phyloP scores from a whole-genome alignment of 225 moss, liverwort and hornwort species.

The Pseudoscleropodium purum region DNA sequence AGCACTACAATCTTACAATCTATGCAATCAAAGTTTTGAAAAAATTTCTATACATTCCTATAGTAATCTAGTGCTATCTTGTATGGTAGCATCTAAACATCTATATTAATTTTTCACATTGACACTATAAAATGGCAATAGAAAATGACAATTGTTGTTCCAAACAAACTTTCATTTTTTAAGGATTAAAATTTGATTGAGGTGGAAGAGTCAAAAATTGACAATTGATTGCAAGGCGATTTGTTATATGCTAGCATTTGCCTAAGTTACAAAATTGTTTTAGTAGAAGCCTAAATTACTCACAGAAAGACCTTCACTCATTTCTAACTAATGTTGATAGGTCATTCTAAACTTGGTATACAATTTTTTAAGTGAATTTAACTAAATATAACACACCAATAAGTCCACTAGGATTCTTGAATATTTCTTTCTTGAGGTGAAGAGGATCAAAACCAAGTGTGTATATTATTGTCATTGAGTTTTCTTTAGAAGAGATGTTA shows the following conservation, averaged over 20 bases:
- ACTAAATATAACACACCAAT: not conserved
- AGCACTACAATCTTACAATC: not conserved
- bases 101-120: not conserved
- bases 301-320: not conserved
- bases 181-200: not conserved
- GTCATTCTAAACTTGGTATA: not conserved
- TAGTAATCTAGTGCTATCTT: not conserved
- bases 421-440: not conserved
- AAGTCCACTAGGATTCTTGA: not conserved
- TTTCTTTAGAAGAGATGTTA: not conserved
- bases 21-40: no score
- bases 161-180: not conserved
- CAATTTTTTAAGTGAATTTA: not conserved
- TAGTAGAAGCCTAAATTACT: not conserved
- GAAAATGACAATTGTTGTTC: not conserved
- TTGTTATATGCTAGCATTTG: not conserved
- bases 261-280: not conserved
- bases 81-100: not conserved
- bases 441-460: not conserved
- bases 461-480: no score
- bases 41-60: not conserved
- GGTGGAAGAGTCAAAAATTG: not conserved
- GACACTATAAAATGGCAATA: not conserved
- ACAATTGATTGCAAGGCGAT: not conserved
- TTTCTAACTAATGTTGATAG: not conserved